Percentiles rank a stretch among this genome's conserved stretches.
These are phyloP conservation scores for Trichoderma hamatum DNA, from an alignment of 2,329 filamentous ascomycete species.

Conservation along the genomic window DNA sequence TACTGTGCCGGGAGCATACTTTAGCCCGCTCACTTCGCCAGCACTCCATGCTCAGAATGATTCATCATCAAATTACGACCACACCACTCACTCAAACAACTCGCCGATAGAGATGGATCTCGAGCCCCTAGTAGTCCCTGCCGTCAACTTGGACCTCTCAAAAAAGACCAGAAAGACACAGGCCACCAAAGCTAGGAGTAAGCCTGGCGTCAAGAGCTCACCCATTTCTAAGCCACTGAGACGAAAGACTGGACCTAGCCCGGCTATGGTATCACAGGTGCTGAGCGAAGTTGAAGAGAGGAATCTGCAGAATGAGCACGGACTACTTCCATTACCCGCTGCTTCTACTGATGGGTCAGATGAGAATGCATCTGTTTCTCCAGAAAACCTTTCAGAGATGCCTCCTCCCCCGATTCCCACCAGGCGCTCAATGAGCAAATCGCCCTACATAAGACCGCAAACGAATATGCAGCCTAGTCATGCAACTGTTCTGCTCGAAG, in stretches of 20 bases:
- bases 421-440: slow-evolving; percentile 65
- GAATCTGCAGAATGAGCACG: slow-evolving; percentile 39
- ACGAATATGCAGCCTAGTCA: slow-evolving; percentile 34
- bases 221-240: slow-evolving; percentile 71
- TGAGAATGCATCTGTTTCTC: slow-evolving; percentile 66
- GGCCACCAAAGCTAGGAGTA: slow-evolving; percentile 54
- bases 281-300: slow-evolving; percentile 56
- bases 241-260: slow-evolving; percentile 55
- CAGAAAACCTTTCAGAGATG: slow-evolving; percentile 66
- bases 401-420: slow-evolving; percentile 69
- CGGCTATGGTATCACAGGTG: slow-evolving; percentile 59
- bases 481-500: slow-evolving; percentile 1
- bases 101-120: slow-evolving; percentile 63
- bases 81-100: slow-evolving; percentile 50
- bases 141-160: slow-evolving; percentile 51
- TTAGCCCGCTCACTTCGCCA: slow-evolving; percentile 81
- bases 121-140: slow-evolving; percentile 45
- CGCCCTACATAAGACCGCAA: slow-evolving; percentile 67
- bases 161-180: slow-evolving; percentile 59
- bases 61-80: slow-evolving; percentile 49
- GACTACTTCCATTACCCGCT: slow-evolving; percentile 44
- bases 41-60: slow-evolving; percentile 74
- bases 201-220: slow-evolving; percentile 66
- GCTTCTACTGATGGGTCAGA: slow-evolving; percentile 59
- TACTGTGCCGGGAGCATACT: slow-evolving; percentile 71